Evolutionary conservation across 2,329 filamentous ascomycete genomes (phyloP), one percentile per base, ranked within the genome.

Genomic region (Erysiphe pulchra): DNA sequence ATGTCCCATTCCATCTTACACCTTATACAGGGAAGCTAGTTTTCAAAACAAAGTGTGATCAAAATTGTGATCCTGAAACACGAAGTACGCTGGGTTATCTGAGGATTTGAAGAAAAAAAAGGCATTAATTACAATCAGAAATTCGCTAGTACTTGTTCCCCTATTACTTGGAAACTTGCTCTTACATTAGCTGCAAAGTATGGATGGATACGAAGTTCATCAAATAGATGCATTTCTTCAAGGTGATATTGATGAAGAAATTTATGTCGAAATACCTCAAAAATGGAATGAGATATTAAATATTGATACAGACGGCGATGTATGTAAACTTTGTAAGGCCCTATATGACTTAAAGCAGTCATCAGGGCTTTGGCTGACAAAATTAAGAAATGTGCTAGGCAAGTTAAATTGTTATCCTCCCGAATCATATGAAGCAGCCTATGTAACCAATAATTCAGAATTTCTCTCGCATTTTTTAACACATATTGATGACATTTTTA

Each of bases 321-420:
- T 39, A 3, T 45, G 44, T 17, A 45, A 31, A 14, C 13, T 45
- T 1, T 30, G 3, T 4, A 45, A 45, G 17, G 34, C 44, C 12
- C 44, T 45, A 2, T 45, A 45, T 20, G 44, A 34, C 2, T 18
- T 45, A 20, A 45, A 40, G n/a, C 44, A 45, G 14, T 40, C 44
- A 2, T 34, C 34, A 7, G 14, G 43, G 28, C 43, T 45, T 8
- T 45, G 32, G 33, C 43, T 38, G 28, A 24, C 38, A 17, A 45
- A 45, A 17, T 5, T 45, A 1, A 6, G 17, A n/a, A 2, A 11
- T 1, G 32, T 28, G 10, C 16, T 45, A 9, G 8, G 24, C 4
- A 24, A 28, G 17, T 2, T 45, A 5, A 12, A 12, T 12, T 45
- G n/a, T n/a, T 2, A 12, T 24, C 42, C 33, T 7, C n/a, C 33